These are phyloP conservation scores for Vitis rotundifolia DNA, from an alignment of 164 flowering plant species.

Conservation along the genomic window DNA sequence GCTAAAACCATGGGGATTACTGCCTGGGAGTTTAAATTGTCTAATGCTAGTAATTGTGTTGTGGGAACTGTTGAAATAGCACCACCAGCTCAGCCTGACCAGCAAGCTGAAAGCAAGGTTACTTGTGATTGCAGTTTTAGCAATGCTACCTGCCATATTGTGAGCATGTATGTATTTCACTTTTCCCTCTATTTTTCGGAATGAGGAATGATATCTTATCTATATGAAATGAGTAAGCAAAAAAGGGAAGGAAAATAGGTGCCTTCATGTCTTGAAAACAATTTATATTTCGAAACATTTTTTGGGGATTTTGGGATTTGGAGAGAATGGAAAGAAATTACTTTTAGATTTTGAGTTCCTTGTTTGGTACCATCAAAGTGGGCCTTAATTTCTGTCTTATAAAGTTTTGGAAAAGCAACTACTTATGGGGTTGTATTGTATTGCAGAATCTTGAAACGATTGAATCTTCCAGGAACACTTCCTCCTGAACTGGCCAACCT, in stretches of 20 bases:
- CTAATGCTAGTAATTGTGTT: conserved; percentile 29
- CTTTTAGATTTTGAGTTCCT: too few relatives aligned
- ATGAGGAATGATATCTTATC: too few relatives aligned
- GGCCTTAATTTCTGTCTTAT: not conserved
- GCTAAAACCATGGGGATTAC: conserved; percentile 40
- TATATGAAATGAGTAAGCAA: not conserved
- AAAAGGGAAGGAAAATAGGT: too few relatives aligned
- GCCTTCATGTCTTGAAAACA: too few relatives aligned
- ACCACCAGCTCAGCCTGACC: conserved; percentile 4
- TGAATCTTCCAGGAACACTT: conserved; percentile 64
- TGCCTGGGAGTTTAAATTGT: conserved; percentile 35
- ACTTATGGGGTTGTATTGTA: not conserved
- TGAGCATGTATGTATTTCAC: conserved; percentile 31
- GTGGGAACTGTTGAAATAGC: conserved; percentile 23
- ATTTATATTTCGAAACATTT: too few relatives aligned
- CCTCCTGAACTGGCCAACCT: conserved; percentile 64
- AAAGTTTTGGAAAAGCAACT: not conserved
- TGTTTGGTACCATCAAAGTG: too few relatives aligned
- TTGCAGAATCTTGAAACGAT: conserved; percentile 51
- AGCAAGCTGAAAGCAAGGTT: conserved; percentile 23
- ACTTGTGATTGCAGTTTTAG: conserved; percentile 32
- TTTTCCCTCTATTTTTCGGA: not conserved
- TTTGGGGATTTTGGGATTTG: too few relatives aligned
- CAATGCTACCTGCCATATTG: conserved; percentile 47
- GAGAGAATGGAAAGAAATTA: too few relatives aligned